Evolutionary conservation across 345 rosid species (phyloP).

Genomic region (Hibiscus syriacus): DNA sequence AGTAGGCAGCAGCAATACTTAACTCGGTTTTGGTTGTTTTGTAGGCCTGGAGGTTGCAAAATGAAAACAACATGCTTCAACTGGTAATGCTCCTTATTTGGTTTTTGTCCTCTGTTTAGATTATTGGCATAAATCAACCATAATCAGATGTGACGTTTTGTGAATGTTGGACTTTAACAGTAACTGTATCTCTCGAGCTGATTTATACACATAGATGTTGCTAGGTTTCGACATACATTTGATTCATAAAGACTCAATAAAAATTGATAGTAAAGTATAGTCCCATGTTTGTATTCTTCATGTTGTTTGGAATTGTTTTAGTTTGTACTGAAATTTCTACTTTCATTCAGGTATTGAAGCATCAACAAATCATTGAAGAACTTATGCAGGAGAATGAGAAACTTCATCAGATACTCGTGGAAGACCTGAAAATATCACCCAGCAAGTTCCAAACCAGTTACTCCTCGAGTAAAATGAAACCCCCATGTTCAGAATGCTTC

Average conservation of each 20-base stretch:
- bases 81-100: slow-evolving; percentile 43
- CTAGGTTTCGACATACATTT: background rate
- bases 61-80: slow-evolving; percentile 77
- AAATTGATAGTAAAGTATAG: background rate
- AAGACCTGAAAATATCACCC: slow-evolving; percentile 69
- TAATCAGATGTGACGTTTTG: too few relatives aligned
- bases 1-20: background rate
- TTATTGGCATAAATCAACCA: too few relatives aligned
- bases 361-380: slow-evolving; percentile 68
- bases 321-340: background rate
- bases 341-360: slow-evolving; percentile 53
- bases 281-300: background rate
- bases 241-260: background rate
- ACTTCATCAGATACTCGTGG: slow-evolving; percentile 59
- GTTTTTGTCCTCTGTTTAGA: background rate
- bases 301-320: background rate
- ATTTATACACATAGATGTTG: background rate
- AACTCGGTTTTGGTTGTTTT: slow-evolving; percentile 11
- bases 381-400: slow-evolving; percentile 71
- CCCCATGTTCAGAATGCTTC: slow-evolving; percentile 67
- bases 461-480: slow-evolving; percentile 27
- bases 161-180: too few relatives aligned
- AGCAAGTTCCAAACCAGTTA: slow-evolving; percentile 47
- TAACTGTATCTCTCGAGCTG: background rate
- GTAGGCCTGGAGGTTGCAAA: slow-evolving; percentile 50